Base-by-base conservation (phyloP, 257 asterid species). In the Gentiana straminea region DNA sequence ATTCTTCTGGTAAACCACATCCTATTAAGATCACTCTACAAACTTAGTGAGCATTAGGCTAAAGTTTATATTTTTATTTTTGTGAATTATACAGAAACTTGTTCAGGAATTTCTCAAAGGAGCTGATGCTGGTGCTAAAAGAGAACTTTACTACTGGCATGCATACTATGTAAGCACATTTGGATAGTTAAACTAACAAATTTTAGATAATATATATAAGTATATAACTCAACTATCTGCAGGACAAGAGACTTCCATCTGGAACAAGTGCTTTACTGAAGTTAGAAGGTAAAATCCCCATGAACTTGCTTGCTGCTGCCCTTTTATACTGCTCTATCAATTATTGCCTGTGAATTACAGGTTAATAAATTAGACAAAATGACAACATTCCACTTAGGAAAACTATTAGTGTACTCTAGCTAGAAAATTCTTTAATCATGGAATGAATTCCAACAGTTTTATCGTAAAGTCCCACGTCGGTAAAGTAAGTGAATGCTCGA, bases 61-160 rank as follows among this genome's bases (percentile, higher is more conserved):
- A 51, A 49, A 38, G 51, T 32, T 13, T 13, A 53, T 35, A 44
- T 33, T 55, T 60, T 48, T 43, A 24, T 24, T 24, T 24, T 24
- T 24, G 24, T 24, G 15, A 44, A 48, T 35, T 54, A 35, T 58
- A 43, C 85, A 87, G 96, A 87, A 84, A 70, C 84, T 87, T 4
- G 94, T 87, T 15, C 85, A 82, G 62, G 76, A 81, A 55, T 71
- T 84, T 53, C 79, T 87, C 52, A 75, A 68, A 52, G 67, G 79
- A 59, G 72, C 75, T 56, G 83, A 78, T 49, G 68, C 66, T 36
- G 66, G 77, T 62, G 62, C 74, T 60, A 82, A 70, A 66, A 81
- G 87, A 73, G 87, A 87, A 67, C 67, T 87, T 39, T 82, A 87
- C 69, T 87, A 81, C 67, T 87, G 96, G 96, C 75, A 87, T 62